Evolutionary conservation across 2,329 filamentous ascomycete species (phyloP).

Genomic region (Dactylonectria estremocensis): DNA sequence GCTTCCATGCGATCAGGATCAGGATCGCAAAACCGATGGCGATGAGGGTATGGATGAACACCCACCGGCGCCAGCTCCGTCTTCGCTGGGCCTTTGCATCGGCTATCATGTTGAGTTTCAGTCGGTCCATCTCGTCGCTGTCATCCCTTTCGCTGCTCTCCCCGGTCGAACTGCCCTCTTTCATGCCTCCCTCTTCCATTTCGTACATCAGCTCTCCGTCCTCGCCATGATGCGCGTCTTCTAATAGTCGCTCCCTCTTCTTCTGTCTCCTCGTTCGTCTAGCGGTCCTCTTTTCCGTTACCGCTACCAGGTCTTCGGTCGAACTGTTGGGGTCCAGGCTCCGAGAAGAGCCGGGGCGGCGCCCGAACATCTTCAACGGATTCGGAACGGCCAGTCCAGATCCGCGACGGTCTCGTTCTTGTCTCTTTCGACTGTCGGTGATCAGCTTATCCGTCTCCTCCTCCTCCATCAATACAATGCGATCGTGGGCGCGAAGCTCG

Average conservation of each 20-base stretch:
- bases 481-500: conserved; percentile 79
- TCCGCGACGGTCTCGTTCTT: conserved; percentile 66
- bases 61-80: conserved; percentile 68
- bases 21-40: conserved; percentile 70
- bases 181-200: conserved; percentile 86
- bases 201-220: conserved; percentile 88
- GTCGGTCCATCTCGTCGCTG: conserved; percentile 72
- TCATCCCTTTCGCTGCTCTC: conserved; percentile 74
- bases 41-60: conserved; percentile 67
- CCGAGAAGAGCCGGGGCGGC: conserved; percentile 54
- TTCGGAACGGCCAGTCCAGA: conserved; percentile 67
- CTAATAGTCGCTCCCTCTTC: conserved; percentile 68
- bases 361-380: conserved; percentile 62
- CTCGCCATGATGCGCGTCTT: conserved; percentile 73
- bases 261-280: conserved; percentile 66
- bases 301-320: conserved; percentile 63
- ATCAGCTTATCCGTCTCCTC: conserved; percentile 78
- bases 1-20: conserved; percentile 71
- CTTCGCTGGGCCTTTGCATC: conserved; percentile 65
- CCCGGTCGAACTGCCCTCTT: conserved; percentile 75
- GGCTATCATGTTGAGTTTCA: conserved; percentile 64
- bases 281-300: conserved; percentile 64
- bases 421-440: conserved; percentile 64
- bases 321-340: conserved; percentile 59
- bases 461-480: conserved; percentile 81